phyloP scores from a whole-genome alignment of 2,329 filamentous ascomycete genomes.

The Fusarium floridanum region DNA sequence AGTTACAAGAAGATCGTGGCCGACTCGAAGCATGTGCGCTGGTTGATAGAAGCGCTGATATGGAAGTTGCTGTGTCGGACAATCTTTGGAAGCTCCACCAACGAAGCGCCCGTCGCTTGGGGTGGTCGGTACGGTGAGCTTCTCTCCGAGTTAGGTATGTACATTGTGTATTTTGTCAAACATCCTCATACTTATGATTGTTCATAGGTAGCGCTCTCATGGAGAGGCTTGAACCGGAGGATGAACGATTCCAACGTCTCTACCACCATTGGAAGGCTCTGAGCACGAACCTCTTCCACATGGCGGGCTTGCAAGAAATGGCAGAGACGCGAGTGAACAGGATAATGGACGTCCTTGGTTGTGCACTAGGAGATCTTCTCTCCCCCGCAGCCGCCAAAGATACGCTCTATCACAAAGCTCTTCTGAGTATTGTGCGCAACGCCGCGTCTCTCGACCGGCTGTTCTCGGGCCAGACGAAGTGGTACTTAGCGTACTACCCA shows the following conservation, averaged over 20 bases:
- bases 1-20: neutral
- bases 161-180: neutral
- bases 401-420: neutral
- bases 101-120: neutral
- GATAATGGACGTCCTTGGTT: neutral
- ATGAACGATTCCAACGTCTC: neutral
- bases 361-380: neutral
- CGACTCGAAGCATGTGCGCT: neutral
- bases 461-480: neutral
- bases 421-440: neutral
- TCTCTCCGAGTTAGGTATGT: neutral
- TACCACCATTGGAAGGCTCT: slow-evolving; percentile 8
- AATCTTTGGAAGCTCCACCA: neutral
- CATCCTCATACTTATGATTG: neutral
- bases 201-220: neutral
- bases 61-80: neutral
- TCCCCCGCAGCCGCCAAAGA: neutral
- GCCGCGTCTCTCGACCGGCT: neutral
- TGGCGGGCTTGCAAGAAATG: neutral
- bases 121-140: neutral
- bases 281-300: neutral
- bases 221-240: neutral
- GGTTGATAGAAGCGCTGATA: neutral
- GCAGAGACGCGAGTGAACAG: neutral
- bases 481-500: neutral